Base-by-base conservation (phyloP, 164 flowering plant genomes). In the Buxus sempervirens region DNA sequence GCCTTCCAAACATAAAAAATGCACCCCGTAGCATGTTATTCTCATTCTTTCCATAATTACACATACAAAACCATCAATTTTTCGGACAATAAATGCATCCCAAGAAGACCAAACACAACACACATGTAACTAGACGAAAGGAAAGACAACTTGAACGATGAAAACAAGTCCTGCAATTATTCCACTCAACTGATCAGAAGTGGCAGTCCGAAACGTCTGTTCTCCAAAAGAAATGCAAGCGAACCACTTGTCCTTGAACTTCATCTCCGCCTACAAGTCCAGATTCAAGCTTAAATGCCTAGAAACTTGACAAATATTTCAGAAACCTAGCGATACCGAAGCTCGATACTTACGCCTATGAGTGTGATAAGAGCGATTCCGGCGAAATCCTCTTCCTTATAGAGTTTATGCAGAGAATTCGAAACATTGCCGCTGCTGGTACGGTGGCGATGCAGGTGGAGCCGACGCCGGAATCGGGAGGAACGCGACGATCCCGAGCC, bases 151-250 rank as follows among this genome's bases (percentile, higher is more conserved):
- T n/a, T 5, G 24, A 28, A 23, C 1, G 16, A 57, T 8, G 13
- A 41, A 26, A 68, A 54, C 18, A 6, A 20, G 4, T 4, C 5
- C n/a, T 19, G 42, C 12, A 32, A 36, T 10, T 24, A 4, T 3
- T 58, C 21, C 24, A 54, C 80, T 73, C 78, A 78, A 91, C 98
- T 84, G 82, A 57, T 90, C 90, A 53, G 97, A 90, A 10, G 71
- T 73, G 2, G 70, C 65, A 0, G 97, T 87, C 0, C 91, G 89
- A 72, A 84, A 94, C 0, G 97, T 88, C 73, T 84, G 90, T 69
- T 89, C 96, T n/a, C 98, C 98, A 22, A 94, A 60, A 4, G 97
- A 82, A 75, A 94, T 72, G 73, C 98, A 94, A 36, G 93, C 95
- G 32, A 91, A 78, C 97, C 97, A 95, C 62, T 78, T 87, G 77